phyloP scores from a whole-genome alignment of 768 basidiomycete genomes.

The Coprinopsis sp. region DNA sequence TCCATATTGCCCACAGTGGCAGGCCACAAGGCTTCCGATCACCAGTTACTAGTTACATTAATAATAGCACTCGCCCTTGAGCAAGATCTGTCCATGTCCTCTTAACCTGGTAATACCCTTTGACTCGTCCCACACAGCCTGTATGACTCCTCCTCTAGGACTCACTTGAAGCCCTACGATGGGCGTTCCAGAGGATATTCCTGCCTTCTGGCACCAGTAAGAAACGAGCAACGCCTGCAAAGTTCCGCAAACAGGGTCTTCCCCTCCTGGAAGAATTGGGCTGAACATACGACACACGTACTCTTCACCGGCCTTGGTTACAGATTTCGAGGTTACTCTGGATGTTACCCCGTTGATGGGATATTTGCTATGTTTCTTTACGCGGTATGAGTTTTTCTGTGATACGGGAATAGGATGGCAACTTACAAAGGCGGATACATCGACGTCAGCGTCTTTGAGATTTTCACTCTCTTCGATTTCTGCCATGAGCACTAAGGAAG shows the following conservation, averaged over 20 bases:
- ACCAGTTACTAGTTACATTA: too few relatives aligned
- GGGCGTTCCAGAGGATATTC: slow-evolving; percentile 25
- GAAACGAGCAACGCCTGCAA: slow-evolving; percentile 47
- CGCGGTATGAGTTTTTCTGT: not conserved
- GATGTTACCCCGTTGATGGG: slow-evolving; percentile 36
- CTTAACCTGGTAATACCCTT: slow-evolving; percentile 27
- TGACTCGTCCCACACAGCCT: slow-evolving; percentile 32
- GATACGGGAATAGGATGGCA: not conserved
- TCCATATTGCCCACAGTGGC: too few relatives aligned
- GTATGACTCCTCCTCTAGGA: slow-evolving; percentile 41
- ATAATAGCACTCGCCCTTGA: slow-evolving; percentile 27
- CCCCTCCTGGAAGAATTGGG: slow-evolving; percentile 30
- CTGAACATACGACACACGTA: slow-evolving; percentile 53
- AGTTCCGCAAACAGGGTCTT: slow-evolving; percentile 53
- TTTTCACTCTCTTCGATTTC: slow-evolving; percentile 39
- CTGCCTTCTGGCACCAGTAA: slow-evolving; percentile 42
- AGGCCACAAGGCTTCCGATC: too few relatives aligned
- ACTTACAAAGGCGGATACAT: slow-evolving; percentile 33
- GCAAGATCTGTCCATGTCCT: slow-evolving; percentile 32
- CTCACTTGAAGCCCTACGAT: slow-evolving; percentile 50
- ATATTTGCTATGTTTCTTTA: slow-evolving; percentile 31
- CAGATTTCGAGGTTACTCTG: slow-evolving; percentile 22
- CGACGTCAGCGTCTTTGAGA: slow-evolving; percentile 25
- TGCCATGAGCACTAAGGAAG: slow-evolving; percentile 29
- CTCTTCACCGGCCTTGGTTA: slow-evolving; percentile 16